Evolutionary conservation across 352 stramenopile species (phyloP).

Genomic region (Globisporangium irregulare): DNA sequence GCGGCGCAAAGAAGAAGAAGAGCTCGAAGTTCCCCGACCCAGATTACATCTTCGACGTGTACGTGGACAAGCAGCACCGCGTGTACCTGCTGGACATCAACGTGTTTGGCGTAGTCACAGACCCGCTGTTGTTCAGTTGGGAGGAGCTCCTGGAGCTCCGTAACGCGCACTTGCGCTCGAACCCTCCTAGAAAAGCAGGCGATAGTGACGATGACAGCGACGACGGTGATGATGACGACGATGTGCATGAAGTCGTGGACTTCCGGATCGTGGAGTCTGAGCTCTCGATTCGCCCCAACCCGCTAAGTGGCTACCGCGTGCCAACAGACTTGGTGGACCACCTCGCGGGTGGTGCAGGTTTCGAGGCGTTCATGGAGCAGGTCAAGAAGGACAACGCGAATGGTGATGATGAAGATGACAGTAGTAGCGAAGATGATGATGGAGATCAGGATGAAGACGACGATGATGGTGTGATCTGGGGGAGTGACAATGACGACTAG

Average conservation of each 20-base stretch:
- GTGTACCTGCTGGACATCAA: conserved; percentile 96
- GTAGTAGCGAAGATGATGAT: conserved; percentile 24
- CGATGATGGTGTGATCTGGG: conserved; percentile 16
- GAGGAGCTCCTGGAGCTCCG: conserved; percentile 63
- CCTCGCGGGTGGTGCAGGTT: conserved; percentile 59
- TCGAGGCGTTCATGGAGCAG: conserved; percentile 82
- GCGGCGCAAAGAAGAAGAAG: not conserved
- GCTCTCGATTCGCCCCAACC: conserved; percentile 58
- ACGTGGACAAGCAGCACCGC: conserved; percentile 91
- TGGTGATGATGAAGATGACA: conserved; percentile 12
- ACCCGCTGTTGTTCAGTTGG: conserved; percentile 94
- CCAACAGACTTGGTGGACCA: conserved; percentile 85
- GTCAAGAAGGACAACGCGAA: conserved; percentile 71
- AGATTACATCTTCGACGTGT: conserved; percentile 93
- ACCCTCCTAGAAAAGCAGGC: conserved; percentile 5
- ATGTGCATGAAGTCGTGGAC: conserved; percentile 46
- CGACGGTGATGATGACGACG: conserved; percentile 31
- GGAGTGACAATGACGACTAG: conserved; percentile 24
- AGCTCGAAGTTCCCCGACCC: conserved; percentile 52
- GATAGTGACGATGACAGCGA: conserved; percentile 8
- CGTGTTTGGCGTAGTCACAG: conserved; percentile 89
- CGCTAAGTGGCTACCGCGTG: conserved; percentile 74
- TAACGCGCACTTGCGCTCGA: conserved; percentile 19
- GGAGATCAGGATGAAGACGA: conserved; percentile 8
- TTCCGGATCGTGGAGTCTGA: conserved; percentile 79